These are phyloP conservation scores for Acacia concinna DNA, from an alignment of 331 rosid genomes.

Conservation along the genomic window DNA sequence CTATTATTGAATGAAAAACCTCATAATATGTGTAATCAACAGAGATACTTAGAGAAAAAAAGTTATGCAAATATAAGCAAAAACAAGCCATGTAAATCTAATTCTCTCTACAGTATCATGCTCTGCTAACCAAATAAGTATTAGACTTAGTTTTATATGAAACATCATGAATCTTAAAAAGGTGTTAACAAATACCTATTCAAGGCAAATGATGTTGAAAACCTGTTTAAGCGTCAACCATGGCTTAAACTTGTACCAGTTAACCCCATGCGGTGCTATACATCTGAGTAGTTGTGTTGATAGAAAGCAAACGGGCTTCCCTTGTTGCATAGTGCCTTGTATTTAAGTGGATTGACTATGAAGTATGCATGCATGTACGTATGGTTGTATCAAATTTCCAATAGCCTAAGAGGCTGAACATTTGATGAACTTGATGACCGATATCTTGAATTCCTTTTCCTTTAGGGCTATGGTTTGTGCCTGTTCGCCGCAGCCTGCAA, in stretches of 20 bases:
- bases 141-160: background rate
- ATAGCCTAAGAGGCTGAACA: background rate
- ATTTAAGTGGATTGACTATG: background rate
- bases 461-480: too few relatives aligned
- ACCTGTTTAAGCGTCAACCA: background rate
- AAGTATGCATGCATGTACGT: background rate
- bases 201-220: background rate
- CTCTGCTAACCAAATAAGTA: background rate
- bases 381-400: background rate
- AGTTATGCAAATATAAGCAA: too few relatives aligned
- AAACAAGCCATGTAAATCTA: background rate
- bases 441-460: background rate
- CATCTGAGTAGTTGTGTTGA: background rate
- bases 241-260: background rate
- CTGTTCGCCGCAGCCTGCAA: too few relatives aligned
- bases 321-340: background rate
- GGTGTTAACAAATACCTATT: too few relatives aligned
- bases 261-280: background rate
- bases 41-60: too few relatives aligned
- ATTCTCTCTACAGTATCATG: too few relatives aligned
- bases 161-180: background rate
- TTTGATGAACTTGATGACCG: background rate
- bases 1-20: too few relatives aligned
- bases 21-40: too few relatives aligned
- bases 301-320: background rate